Conservation (phyloP, 441 rosid genomes). For the Adansonia grandidieri region DNA sequence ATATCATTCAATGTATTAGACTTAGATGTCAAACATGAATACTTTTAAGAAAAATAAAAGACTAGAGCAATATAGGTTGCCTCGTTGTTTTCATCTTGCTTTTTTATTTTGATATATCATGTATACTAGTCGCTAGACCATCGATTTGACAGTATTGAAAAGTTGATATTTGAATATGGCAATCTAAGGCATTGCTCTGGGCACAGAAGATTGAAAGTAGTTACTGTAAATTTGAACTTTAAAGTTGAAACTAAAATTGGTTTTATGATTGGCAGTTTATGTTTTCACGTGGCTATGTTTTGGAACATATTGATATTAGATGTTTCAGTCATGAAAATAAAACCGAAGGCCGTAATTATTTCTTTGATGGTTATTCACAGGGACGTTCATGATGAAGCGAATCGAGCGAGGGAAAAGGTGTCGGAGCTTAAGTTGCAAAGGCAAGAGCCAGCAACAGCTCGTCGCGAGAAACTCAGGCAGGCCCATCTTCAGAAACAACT, state of each 20-base stretch:
- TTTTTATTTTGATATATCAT: no score
- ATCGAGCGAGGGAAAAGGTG: constrained; percentile 76
- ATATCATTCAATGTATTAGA: no score
- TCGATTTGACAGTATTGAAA: not conserved
- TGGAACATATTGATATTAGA: not conserved
- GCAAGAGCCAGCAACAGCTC: constrained; percentile 75
- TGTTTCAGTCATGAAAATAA: not conserved
- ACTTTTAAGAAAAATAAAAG: no score
- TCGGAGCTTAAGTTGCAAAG: constrained; percentile 69
- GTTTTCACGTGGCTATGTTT: not conserved
- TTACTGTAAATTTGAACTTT: not conserved
- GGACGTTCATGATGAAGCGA: constrained; percentile 91
- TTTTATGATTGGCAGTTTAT: not conserved
- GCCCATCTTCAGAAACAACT: constrained; percentile 82
- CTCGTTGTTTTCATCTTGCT: no score
- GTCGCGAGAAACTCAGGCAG: constrained; percentile 79
- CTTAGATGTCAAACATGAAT: no score
- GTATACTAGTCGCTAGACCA: not conserved
- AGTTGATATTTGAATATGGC: not conserved
- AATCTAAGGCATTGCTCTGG: not conserved
- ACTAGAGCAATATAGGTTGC: no score
- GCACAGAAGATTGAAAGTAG: not conserved
- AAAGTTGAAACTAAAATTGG: not conserved
- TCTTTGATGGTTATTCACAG: constrained; percentile 40
- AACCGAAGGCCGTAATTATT: not conserved